phyloP scores from a whole-genome alignment of 495 filamentous ascomycete species.

The Xylaria venustula region DNA sequence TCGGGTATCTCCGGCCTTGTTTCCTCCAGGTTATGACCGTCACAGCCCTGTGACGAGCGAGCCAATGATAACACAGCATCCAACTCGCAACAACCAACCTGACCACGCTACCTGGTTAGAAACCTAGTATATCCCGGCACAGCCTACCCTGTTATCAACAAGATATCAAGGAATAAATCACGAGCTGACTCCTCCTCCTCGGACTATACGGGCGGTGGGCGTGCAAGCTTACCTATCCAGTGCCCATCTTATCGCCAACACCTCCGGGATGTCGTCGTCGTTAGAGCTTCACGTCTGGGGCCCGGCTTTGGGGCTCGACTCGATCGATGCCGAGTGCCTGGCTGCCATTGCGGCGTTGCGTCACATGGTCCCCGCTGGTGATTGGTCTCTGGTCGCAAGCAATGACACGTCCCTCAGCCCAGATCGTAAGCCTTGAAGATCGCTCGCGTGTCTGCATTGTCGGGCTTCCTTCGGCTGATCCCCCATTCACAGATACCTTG shows the following conservation, averaged over 20 bases:
- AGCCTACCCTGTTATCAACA: not conserved
- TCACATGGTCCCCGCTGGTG: conserved; percentile 51
- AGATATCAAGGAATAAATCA: too few species aligned
- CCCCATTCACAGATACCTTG: conserved; percentile 31
- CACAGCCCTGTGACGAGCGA: not conserved
- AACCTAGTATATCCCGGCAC: not conserved
- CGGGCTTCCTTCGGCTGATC: conserved; percentile 20
- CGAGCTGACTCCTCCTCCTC: too few species aligned
- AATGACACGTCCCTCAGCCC: conserved; percentile 74
- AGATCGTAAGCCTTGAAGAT: conserved; percentile 56
- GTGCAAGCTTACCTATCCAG: too few species aligned
- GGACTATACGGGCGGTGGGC: too few species aligned
- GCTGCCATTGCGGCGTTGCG: conserved; percentile 72
- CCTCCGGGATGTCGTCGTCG: too few species aligned
- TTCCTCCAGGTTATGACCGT: not conserved
- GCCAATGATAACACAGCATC: too few species aligned
- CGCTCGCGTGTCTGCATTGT: not conserved
- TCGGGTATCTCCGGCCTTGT: not conserved
- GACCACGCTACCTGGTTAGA: too few species aligned
- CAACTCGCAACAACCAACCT: too few species aligned
- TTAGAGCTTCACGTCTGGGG: conserved; percentile 91
- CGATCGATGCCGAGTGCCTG: conserved; percentile 86
- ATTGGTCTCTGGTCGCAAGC: conserved; percentile 75
- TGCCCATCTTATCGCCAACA: too few species aligned
- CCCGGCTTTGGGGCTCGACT: conserved; percentile 81